phyloP scores from a whole-genome alignment of 163 green algal species.

The Scenedesmus sp. region DNA sequence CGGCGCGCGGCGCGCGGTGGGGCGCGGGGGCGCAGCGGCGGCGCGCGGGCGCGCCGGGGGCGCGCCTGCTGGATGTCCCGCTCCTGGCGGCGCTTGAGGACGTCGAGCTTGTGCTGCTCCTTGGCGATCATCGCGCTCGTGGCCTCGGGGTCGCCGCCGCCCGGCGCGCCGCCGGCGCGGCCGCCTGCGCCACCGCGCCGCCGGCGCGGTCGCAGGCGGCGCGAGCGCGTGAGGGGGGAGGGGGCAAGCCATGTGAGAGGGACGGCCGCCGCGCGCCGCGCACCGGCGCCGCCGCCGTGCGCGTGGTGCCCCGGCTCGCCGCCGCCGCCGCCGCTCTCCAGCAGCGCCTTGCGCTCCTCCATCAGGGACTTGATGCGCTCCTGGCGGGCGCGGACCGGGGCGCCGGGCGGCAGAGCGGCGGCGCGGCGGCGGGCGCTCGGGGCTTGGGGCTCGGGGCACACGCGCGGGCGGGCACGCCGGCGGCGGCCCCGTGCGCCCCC shows the following conservation, averaged over 20 bases:
- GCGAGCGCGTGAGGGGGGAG: too few species aligned
- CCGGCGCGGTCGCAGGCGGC: too few species aligned
- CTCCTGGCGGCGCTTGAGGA: constrained; percentile 82
- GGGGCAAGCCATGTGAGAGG: too few species aligned
- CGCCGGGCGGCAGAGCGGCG: too few species aligned
- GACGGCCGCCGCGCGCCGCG: too few species aligned
- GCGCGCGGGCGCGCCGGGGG: neutral
- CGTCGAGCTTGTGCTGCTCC: constrained; percentile 77
- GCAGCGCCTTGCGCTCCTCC: constrained; percentile 69
- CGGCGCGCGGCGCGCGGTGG: too few species aligned
- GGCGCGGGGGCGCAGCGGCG: too few species aligned
- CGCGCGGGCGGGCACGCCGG: too few species aligned
- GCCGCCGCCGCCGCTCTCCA: constrained; percentile 50
- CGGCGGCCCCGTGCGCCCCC: too few species aligned
- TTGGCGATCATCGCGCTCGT: constrained; percentile 67
- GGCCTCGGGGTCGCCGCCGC: constrained; percentile 4
- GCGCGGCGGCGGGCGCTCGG: too few species aligned
- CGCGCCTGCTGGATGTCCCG: constrained; percentile 73
- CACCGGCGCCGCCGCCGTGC: neutral
- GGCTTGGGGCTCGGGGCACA: too few species aligned
- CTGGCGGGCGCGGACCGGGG: constrained; percentile 45
- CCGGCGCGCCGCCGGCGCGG: neutral
- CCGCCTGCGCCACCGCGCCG: too few species aligned
- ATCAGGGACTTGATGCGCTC: constrained; percentile 70
- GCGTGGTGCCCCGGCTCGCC: constrained; percentile 46